Base-by-base conservation (phyloP, 2,329 filamentous ascomycete genomes). In the Ophiostoma piceae region DNA sequence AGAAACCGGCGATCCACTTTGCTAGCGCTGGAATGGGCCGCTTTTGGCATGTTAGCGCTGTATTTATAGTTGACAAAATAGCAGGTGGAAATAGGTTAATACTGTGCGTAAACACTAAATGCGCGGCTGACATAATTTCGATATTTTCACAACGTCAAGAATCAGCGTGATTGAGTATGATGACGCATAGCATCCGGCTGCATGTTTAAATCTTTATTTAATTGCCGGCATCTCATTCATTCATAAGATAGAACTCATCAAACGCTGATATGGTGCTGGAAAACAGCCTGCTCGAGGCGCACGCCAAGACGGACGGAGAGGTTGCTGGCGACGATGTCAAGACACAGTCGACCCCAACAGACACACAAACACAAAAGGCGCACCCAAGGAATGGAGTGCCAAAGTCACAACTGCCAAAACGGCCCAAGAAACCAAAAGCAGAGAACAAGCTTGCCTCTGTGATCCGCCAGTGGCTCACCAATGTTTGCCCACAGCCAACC, bases 401-500 rank as follows among this genome's bases (percentile, higher is more conserved):
- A 39, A 57, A 39, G 35, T 41, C 37, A 6, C 57, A 67, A 11
- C 64, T 41, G n/a, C 37, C 19, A 19, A 43, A 41, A 39, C 67
- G 70, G 4, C 67, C 68, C 19, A 73, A 73, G 47, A 73, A 73
- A 68, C 72, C 69, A 22, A 80, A 79, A 71, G 74, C 77, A 5
- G 72, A 74, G 26, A 82, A 79, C 70, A 77, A 78, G 1, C 77
- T 83, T 35, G 75, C 77, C 6, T 69, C 73, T 11, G 80, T 79
- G 11, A 75, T 81, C n/a, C 73, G 69, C 26, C 68, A 74, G 66
- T 83, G 80, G 80, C 73, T 80, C 72, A 1, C 3, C 2, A 16
- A 32, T 32, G 60, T 29, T 47, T 39, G 71, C 62, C 67, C 35
- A 3, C 39, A 14, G 16, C 8, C 22, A 3, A 26, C 8, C 41